Evolutionary conservation across 345 rosid genomes (phyloP), one percentile per base, ranked within the genome.

Genomic region (Eutrema yunnanense): DNA sequence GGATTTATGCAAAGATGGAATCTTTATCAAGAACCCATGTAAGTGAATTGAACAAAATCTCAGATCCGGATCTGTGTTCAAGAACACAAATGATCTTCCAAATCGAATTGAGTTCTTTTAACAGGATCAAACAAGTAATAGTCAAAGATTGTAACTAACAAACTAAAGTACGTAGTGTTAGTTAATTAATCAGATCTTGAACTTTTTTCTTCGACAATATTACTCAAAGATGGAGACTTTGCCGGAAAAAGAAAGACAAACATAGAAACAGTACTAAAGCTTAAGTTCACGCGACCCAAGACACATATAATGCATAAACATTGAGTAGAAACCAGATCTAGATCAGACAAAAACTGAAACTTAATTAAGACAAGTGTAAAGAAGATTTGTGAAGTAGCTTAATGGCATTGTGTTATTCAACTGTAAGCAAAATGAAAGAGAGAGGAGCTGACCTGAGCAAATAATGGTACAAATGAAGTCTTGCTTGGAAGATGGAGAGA

Each of bases 51-150:
- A 61, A 61, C 50, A 52, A 32, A 56, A 50, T 65, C 63, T 26
- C 62, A 77, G 80, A 77, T 77, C 80, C 62, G 74, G 79, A 75
- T 75, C 79, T 76, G 71, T 62, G 26, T 47, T 26, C 34, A 52
- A 38, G 51, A 65, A 47, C 43, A 47, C 43, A 3, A 42, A 6
- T 13, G 19, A 32, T 48, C 11, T 4, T 48, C 29, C 0, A 8
- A 16, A 48, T 8, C 12, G 6, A 19, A 8, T 51, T 53, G 12
- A 51, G 56, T 46, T 46, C 22, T n/a, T 22, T n/a, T 6, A 47
- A n/a, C 16, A 44, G 16, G 19, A 44, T 43, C 47, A 12, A 41
- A 49, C 53, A 49, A 14, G 54, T 49, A 49, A 51, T 10, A 52
- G 57, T 55, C 65, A 56, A 44, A 69, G 53, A 26, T 3, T 16